Percentiles rank a stretch among this genome's conserved stretches.
These are phyloP conservation scores for Trypanosoma scelopori DNA, from an alignment of 208 protist species.

Conservation along the genomic window DNA sequence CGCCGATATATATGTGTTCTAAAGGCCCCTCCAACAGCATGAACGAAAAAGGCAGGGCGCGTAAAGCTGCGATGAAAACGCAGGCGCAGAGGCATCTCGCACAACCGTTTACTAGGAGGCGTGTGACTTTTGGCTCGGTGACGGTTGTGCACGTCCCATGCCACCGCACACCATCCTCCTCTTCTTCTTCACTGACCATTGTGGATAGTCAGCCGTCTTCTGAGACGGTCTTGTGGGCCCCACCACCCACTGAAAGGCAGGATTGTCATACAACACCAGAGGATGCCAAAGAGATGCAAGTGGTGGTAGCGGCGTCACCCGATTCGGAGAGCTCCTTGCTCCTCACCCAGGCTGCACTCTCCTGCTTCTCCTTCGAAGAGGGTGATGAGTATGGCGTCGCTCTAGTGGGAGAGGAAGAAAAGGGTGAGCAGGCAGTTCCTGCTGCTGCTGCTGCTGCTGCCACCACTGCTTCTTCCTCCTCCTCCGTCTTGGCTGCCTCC, in stretches of 20 bases:
- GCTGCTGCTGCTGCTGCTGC: background rate
- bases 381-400: background rate
- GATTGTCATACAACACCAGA: constrained; percentile 1
- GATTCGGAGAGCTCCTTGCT: constrained; percentile 17
- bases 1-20: no score
- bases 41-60: background rate
- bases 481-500: background rate
- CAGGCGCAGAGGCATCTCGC: no score
- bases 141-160: constrained; percentile 16
- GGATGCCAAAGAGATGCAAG: background rate
- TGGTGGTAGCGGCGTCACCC: background rate
- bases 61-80: background rate
- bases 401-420: background rate
- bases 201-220: background rate
- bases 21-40: background rate
- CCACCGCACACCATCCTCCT: background rate
- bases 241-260: background rate
- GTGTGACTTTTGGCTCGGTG: constrained; percentile 24
- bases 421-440: background rate
- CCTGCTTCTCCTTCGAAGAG: background rate
- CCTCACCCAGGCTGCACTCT: constrained; percentile 14
- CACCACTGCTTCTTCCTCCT: background rate
- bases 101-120: background rate
- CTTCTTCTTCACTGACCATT: background rate
- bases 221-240: background rate